These are phyloP conservation scores for Teunomyces panamensis DNA, from an alignment of 805 yeast species.

Conservation along the genomic window DNA sequence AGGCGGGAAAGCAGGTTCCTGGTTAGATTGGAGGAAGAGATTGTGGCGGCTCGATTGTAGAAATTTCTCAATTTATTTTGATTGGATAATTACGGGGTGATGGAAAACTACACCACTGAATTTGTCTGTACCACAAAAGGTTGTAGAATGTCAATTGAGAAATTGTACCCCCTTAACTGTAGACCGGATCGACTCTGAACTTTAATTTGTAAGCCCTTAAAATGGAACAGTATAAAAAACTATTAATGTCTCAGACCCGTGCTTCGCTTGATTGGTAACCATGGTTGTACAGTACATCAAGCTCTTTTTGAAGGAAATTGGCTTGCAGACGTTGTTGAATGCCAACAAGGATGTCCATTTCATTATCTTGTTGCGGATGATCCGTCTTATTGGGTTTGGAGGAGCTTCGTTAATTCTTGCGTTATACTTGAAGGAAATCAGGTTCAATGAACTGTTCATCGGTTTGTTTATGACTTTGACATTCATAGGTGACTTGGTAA, in stretches of 20 bases:
- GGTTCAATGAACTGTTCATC: slow-evolving; percentile 39
- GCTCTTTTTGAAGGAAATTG: slow-evolving; percentile 30
- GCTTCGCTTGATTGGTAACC: not conserved
- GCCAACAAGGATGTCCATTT: slow-evolving; percentile 32
- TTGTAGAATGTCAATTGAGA: not conserved
- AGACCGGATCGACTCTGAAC: not conserved
- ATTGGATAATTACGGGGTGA: no score
- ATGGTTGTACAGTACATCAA: slow-evolving; percentile 5
- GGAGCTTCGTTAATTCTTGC: slow-evolving; percentile 41
- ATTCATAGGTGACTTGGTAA: slow-evolving; percentile 49
- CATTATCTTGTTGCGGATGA: slow-evolving; percentile 29
- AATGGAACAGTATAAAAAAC: not conserved
- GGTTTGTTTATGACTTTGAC: slow-evolving; percentile 50
- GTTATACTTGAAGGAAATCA: slow-evolving; percentile 41
- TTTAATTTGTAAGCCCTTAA: not conserved
- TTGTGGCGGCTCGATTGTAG: no score
- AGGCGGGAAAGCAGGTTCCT: not conserved
- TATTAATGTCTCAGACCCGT: no score
- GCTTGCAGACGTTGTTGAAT: slow-evolving; percentile 25
- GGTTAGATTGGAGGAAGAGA: no score
- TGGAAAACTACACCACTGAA: not conserved
- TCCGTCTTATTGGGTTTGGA: slow-evolving; percentile 36
- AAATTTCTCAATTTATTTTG: no score
- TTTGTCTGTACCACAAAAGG: not conserved
- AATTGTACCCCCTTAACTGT: not conserved